phyloP scores from a whole-genome alignment of 1,284 basidiomycete genomes.

The Ganoderma meredithae region DNA sequence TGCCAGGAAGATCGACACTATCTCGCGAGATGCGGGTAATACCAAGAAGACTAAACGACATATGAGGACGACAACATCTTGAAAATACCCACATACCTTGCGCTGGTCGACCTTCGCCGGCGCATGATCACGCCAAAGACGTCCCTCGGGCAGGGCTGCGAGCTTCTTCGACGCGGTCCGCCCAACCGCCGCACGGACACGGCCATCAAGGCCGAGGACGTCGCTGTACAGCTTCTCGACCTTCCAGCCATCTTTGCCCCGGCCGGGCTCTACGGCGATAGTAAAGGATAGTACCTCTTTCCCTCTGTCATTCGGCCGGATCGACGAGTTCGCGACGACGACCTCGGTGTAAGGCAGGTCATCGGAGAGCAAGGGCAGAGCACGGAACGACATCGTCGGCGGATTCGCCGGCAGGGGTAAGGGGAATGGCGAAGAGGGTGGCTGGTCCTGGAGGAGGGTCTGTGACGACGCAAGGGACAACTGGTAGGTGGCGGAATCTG shows the following conservation, averaged over 20 bases:
- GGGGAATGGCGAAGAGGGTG: slow-evolving; percentile 38
- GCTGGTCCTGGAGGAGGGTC: slow-evolving; percentile 20
- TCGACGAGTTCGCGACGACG: slow-evolving; percentile 75
- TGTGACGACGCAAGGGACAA: slow-evolving; percentile 28
- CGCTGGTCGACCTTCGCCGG: slow-evolving; percentile 96
- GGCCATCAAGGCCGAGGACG: slow-evolving; percentile 84
- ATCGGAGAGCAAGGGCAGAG: slow-evolving; percentile 69
- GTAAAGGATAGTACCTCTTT: slow-evolving; percentile 89
- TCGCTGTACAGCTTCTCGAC: slow-evolving; percentile 96
- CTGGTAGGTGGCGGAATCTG: slow-evolving; percentile 26
- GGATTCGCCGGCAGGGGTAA: slow-evolving; percentile 36
- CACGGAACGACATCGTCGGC: slow-evolving; percentile 59
- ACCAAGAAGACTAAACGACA: slow-evolving; percentile 4
- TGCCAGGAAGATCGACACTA: neutral
- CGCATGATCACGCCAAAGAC: slow-evolving; percentile 96
- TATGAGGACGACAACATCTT: slow-evolving; percentile 6
- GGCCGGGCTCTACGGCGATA: slow-evolving; percentile 70
- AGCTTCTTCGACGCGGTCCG: slow-evolving; percentile 82
- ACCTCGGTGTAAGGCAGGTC: slow-evolving; percentile 74
- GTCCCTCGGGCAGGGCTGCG: slow-evolving; percentile 86
- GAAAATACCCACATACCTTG: slow-evolving; percentile 65
- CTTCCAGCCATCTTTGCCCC: slow-evolving; percentile 81
- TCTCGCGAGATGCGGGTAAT: neutral
- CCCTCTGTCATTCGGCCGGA: slow-evolving; percentile 85
- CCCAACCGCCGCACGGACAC: slow-evolving; percentile 69